These are phyloP conservation scores for Aspergillus bertholletiae DNA, from an alignment of 495 filamentous ascomycete genomes.

Conservation along the genomic window DNA sequence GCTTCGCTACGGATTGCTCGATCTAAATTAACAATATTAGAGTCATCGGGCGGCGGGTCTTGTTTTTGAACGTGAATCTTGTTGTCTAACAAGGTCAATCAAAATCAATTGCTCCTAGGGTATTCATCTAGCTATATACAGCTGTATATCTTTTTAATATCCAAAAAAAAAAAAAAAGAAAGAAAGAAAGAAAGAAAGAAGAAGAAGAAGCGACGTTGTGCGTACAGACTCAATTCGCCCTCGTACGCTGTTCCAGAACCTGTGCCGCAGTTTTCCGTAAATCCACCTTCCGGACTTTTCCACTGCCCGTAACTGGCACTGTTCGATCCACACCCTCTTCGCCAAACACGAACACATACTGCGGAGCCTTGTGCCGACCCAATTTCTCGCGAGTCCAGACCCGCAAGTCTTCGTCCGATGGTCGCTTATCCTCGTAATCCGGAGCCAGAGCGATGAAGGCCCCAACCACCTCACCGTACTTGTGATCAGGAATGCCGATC, in stretches of 20 bases:
- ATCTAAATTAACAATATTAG: no score
- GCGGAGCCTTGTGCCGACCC: slow-evolving; percentile 64
- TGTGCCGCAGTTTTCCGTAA: slow-evolving; percentile 54
- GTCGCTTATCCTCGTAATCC: slow-evolving; percentile 26
- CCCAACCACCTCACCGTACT: slow-evolving; percentile 66
- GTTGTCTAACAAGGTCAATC: no score
- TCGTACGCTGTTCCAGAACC: slow-evolving; percentile 32
- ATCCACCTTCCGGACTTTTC: slow-evolving; percentile 68
- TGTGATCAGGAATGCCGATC: slow-evolving; percentile 57
- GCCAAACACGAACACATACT: slow-evolving; percentile 63
- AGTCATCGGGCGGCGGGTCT: no score
- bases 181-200: no score
- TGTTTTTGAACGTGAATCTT: no score
- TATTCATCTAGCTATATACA: not conserved
- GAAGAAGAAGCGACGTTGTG: no score
- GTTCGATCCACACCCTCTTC: slow-evolving; percentile 51
- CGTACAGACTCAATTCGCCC: not conserved
- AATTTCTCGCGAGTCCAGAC: slow-evolving; percentile 58
- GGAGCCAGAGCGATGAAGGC: slow-evolving; percentile 50
- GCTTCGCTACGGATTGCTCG: not conserved
- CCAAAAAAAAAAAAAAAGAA: no score
- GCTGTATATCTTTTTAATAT: not conserved
- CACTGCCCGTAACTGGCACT: slow-evolving; percentile 65
- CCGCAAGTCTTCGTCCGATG: slow-evolving; percentile 47
- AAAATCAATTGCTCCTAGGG: not conserved